phyloP scores from a whole-genome alignment of 2,329 filamentous ascomycete genomes.

The Hypoxylon sp. region DNA sequence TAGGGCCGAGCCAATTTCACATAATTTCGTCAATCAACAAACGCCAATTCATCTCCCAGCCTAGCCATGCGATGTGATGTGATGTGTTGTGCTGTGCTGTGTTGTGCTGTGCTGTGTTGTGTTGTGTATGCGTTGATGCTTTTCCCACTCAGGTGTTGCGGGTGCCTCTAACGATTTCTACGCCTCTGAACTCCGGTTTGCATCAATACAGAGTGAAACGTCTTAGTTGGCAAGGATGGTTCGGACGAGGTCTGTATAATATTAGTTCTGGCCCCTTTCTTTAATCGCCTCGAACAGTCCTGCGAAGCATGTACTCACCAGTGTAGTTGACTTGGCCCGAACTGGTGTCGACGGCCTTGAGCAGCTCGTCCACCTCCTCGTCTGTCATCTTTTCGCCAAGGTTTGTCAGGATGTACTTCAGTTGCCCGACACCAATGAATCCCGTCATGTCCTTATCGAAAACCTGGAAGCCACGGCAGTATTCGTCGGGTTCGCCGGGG shows the following conservation, averaged over 20 bases:
- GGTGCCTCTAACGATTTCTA: conserved; percentile 34
- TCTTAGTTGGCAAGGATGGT: conserved; percentile 86
- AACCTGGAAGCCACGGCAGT: conserved; percentile 98
- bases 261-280: conserved; percentile 25
- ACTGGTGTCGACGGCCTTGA: conserved; percentile 97
- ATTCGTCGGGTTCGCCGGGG: conserved; percentile 96
- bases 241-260: conserved; percentile 77
- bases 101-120: conserved; percentile 18
- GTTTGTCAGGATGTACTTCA: conserved; percentile 98
- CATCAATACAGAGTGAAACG: conserved; percentile 28
- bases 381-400: conserved; percentile 99
- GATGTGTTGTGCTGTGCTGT: conserved; percentile 2
- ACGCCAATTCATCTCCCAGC: conserved; percentile 48
- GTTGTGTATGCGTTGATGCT: conserved; percentile 35
- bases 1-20: conserved; percentile 40
- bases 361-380: conserved; percentile 97
- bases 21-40: conserved; percentile 46
- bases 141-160: conserved; percentile 20
- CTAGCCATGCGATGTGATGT: conserved; percentile 41
- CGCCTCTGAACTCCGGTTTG: conserved; percentile 47
- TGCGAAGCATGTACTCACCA: conserved; percentile 66
- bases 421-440: conserved; percentile 96
- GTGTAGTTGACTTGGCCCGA: conserved; percentile 98
- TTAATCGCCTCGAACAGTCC: neutral
- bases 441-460: conserved; percentile 99